Evolutionary conservation across 306 rosid species (phyloP).

Genomic region (Acacia acuminata): DNA sequence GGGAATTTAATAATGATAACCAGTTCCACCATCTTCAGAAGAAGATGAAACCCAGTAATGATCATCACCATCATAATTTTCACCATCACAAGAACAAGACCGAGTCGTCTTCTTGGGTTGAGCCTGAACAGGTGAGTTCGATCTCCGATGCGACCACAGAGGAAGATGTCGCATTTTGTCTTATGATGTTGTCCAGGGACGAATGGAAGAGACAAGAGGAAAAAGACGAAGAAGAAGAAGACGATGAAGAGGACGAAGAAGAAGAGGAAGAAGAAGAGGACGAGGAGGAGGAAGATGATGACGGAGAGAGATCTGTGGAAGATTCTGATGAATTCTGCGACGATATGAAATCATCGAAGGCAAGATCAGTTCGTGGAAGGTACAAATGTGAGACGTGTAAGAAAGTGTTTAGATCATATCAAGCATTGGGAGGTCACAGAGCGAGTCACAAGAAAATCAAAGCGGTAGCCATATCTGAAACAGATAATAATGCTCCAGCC

Average conservation of each 20-base stretch:
- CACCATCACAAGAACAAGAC: not conserved
- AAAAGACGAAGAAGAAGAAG: not conserved
- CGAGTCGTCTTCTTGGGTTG: constrained; percentile 54
- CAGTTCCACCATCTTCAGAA: constrained; percentile 31
- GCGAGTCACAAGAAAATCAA: constrained; percentile 91
- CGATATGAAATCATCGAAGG: constrained; percentile 46
- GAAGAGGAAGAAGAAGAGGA: constrained; percentile 14
- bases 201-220: constrained; percentile 54
- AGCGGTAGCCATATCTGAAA: constrained; percentile 17
- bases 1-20: constrained; percentile 44
- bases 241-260: not conserved
- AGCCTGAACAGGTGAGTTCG: constrained; percentile 69
- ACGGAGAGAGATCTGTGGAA: constrained; percentile 43
- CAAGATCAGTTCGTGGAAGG: constrained; percentile 44
- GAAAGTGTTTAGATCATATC: constrained; percentile 78
- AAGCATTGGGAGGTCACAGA: constrained; percentile 92
- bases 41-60: constrained; percentile 28
- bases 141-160: constrained; percentile 75
- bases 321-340: constrained; percentile 58
- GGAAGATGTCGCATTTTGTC: constrained; percentile 80
- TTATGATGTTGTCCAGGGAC: constrained; percentile 87
- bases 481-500: constrained; percentile 17
- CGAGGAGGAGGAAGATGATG: constrained; percentile 34
- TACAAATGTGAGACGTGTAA: constrained; percentile 94
- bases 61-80: not conserved